Base-by-base conservation (phyloP, 73 alveolate species). In the Paramecium sexaurelia region DNA sequence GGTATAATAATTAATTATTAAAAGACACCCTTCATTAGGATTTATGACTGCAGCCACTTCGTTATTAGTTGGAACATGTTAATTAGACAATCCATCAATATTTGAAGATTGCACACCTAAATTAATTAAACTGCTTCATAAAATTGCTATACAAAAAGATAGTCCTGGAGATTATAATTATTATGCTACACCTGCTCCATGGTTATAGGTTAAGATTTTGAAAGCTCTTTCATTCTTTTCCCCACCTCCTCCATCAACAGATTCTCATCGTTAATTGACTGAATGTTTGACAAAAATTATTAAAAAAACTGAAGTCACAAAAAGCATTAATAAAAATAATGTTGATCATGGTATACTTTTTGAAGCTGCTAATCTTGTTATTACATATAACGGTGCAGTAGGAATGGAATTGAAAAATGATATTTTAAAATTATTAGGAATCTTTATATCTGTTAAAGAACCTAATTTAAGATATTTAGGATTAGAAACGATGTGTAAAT, bases 391-490 rank as follows among this genome's bases (percentile, higher is more conserved):
- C 27, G 95, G 95, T 22, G 91, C 92, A 10, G 95, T 96, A 55
- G 98, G 96, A 93, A 84, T 94, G 82, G 94, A 94, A 51, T 95
- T 96, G 43, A 94, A 97, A 92, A 96, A 97, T 84, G 98, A 95
- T 75, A 95, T 95, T 71, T 96, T 95, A 32, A 95, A 95, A 75
- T 88, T 98, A 27, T 92, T 98, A 55, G 99, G 99, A 11, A 95
- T 95, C 75, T 98, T 98, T 91, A 95, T 98, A 91, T 90, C 98
- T 1, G 98, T 97, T 27, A 96, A 97, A 92, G 99, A 97, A 84
- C 99, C 99, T 3, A 98, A 98, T 94, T 96, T 98, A 27, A 92
- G 99, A 93, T 98, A 97, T 93, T 85, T 97, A 41, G 99, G 99
- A 41, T 95, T 98, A 47, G 99, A 98, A 92, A 97, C 99, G 15